Evolutionary conservation across 768 basidiomycete genomes (phyloP), one percentile per base, ranked within the genome.

Genomic region (Amanita molliuscula): DNA sequence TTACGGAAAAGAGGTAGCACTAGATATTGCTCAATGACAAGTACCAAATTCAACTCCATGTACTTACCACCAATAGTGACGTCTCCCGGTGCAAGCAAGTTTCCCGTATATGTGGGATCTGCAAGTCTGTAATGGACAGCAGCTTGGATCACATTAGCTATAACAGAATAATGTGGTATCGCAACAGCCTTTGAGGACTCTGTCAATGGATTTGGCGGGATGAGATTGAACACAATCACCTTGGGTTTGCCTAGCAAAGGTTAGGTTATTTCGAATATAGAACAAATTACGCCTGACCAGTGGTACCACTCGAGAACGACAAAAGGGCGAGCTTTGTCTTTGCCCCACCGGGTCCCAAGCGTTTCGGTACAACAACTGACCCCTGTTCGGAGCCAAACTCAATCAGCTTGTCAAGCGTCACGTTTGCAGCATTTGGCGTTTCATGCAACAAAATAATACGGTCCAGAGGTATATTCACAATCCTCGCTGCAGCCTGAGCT

Each of bases 221-320:
- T 11, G n/a, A 38, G 35, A 44, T 26, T 37, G 28, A 7, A 46
- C 34, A 29, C 28, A 43, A 25, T 15, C 50, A 68, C 72, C 62
- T 73, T 69, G 40, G 69, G 67, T 55, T 64, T 66, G 45, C 66
- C 67, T 68, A 29, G 37, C 35, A 37, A 20, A 37, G 7, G n/a
- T 33, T 16, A 35, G 25, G 21, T 6, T 20, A n/a, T 10, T 47
- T 23, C 35, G 18, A 34, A 13, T 16, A 28, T 18, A 33, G 3
- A 33, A 35, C 18, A 13, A 4, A 9, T 61, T 62, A 52, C 63
- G 61, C 69, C 58, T 63, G 67, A 61, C 84, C 84, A 13, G 85
- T 88, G 20, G 84, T 88, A 6, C 84, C 84, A 54, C 84, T 85
- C 1, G 84, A 87, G 55, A 88, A 84, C 47, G 74, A 77, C 48